phyloP scores from a whole-genome alignment of 2,329 filamentous ascomycete species.

The Chaetothyriales sp. region DNA sequence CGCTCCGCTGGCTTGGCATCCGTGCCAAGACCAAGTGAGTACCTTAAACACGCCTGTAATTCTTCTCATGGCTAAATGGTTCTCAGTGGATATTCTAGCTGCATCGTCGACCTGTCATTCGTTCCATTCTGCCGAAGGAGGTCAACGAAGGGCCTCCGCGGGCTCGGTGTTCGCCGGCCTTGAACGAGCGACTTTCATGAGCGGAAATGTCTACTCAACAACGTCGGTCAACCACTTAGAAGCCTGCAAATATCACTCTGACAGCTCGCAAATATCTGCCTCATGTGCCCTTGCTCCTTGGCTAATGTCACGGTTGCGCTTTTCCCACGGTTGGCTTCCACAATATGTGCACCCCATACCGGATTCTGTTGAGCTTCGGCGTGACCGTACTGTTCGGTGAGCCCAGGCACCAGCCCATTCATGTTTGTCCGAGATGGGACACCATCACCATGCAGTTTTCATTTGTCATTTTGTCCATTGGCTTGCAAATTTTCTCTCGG shows the following conservation, averaged over 20 bases:
- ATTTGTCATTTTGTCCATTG: background rate
- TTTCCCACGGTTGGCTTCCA: background rate
- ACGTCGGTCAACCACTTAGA: background rate
- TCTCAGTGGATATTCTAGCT: background rate
- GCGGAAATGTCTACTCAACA: background rate
- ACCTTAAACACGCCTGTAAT: background rate
- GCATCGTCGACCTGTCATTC: background rate
- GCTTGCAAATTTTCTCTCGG: background rate
- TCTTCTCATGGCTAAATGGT: background rate
- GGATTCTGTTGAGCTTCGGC: background rate
- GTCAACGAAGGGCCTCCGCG: background rate
- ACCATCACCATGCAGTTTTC: background rate
- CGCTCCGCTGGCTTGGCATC: constrained; percentile 3
- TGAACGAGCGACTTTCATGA: constrained; percentile 10
- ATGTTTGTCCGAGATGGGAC: background rate
- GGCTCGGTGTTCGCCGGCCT: background rate
- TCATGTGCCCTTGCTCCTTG: constrained; percentile 1
- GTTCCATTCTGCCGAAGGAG: background rate
- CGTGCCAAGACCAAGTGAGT: background rate
- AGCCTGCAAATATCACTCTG: background rate
- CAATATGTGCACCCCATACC: background rate
- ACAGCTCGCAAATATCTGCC: background rate
- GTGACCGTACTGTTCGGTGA: background rate
- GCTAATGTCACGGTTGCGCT: background rate
- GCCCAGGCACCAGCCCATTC: background rate